Evolutionary conservation across 768 basidiomycete species (phyloP), one percentile per base, ranked within the genome.

Genomic region (Russula virescens): DNA sequence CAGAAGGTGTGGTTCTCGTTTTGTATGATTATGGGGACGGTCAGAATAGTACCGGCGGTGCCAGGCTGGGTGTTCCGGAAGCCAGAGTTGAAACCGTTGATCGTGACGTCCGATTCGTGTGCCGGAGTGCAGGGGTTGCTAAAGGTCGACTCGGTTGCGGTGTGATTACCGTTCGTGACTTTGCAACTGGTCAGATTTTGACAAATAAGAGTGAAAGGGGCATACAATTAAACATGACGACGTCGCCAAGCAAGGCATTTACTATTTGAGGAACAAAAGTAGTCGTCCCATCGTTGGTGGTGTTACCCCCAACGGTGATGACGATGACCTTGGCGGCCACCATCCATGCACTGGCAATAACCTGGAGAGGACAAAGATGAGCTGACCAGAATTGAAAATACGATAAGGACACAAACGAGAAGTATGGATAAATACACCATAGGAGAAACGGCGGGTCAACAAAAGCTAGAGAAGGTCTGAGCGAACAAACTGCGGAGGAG

Each of bases 61-160:
- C 75, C 78, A 67, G 84, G 81, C 46, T 71, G 75, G 5, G 81
- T 77, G 66, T 78, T 65, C 56, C 82, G 80, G 71, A 81, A 77
- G 62, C 73, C 74, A 11, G 83, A 83, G 73, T 83, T 71, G 71
- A 87, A 86, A 10, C 83, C 83, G 68, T 86, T 85, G 66, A 82
- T 73, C 34, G 80, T 76, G 52, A 60, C 34, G 70, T 84, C 75
- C 38, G 79, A 76, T 14, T 75, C 69, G 68, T 83, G 79, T 2
- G 76, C 76, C n/a, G 78, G 77, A 54, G 80, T 72, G 67, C 85
- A 87, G 7, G 85, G 86, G 42, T 50, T 64, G 14, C 73, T 76
- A 68, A 86, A 87, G 3, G 77, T 77, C 11, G 85, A 83, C 71
- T 85, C 80, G 0, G 77, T 84, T 43, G 76, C 83, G 23, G 69